Percentiles rank a stretch among this genome's conserved stretches.
These are phyloP conservation scores for Cymbopogon citratus DNA, from an alignment of 176 grass and related monocot species.

Conservation along the genomic window DNA sequence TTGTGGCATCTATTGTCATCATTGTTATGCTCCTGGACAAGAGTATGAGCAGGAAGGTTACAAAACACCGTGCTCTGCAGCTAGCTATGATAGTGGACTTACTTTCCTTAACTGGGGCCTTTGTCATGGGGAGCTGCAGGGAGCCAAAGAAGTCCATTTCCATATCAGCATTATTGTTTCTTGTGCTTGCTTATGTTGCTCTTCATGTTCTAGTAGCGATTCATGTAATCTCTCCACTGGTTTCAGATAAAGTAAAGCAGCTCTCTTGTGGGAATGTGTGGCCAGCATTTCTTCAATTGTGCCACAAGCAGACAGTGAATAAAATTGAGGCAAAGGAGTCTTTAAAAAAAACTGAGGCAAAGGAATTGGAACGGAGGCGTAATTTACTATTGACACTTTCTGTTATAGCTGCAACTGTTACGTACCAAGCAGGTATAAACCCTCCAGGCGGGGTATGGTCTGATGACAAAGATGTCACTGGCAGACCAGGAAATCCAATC, in stretches of 20 bases:
- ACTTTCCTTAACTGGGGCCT: constrained; percentile 31
- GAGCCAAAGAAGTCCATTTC: neutral
- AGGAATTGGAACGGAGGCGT: constrained; percentile 26
- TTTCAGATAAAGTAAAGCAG: neutral
- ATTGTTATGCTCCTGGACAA: constrained; percentile 33
- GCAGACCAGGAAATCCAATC: constrained; percentile 25
- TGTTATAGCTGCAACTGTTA: constrained; percentile 33
- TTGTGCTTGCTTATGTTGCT: constrained; percentile 24
- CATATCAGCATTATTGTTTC: neutral
- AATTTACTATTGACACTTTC: constrained; percentile 36
- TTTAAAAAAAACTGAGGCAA: neutral
- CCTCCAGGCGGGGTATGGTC: constrained; percentile 39
- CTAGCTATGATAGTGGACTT: constrained; percentile 36
- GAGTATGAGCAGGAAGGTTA: constrained; percentile 11
- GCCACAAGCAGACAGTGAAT: neutral
- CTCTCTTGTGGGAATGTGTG: neutral
- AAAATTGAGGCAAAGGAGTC: neutral
- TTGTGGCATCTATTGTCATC: constrained; percentile 37
- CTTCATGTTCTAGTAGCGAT: constrained; percentile 25
- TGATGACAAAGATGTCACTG: neutral
- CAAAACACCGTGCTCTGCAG: constrained; percentile 22
- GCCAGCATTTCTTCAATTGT: neutral
- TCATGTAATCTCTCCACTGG: constrained; percentile 17
- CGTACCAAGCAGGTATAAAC: constrained; percentile 34
- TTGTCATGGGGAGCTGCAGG: constrained; percentile 31